These are phyloP conservation scores for Ramaria sp. DNA, from an alignment of 768 basidiomycete species.

Conservation along the genomic window DNA sequence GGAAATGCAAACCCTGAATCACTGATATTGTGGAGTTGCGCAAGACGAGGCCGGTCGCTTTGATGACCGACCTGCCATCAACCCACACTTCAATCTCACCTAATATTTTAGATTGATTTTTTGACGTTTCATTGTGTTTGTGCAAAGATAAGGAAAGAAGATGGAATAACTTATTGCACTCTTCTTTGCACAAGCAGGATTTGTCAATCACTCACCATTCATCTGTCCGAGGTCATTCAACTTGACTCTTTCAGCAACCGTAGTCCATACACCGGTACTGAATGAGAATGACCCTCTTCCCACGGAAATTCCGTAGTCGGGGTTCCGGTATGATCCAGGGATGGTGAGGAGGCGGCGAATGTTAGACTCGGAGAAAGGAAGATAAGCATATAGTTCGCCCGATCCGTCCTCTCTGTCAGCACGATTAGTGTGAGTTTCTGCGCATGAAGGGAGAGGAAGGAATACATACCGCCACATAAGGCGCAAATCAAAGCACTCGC, in stretches of 20 bases:
- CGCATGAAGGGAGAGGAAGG: background rate
- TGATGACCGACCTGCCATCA: slow-evolving; percentile 54
- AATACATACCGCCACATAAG: slow-evolving; percentile 52
- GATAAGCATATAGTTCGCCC: slow-evolving; percentile 66
- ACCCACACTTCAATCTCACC: slow-evolving; percentile 53
- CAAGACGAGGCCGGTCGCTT: slow-evolving; percentile 42
- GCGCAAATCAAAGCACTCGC: slow-evolving; percentile 50
- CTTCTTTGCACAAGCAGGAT: slow-evolving; percentile 3
- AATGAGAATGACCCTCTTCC: slow-evolving; percentile 62
- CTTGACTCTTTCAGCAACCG: slow-evolving; percentile 56
- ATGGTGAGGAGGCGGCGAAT: slow-evolving; percentile 26
- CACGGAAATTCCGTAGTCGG: slow-evolving; percentile 54
- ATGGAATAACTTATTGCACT: background rate
- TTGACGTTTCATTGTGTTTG: too few relatives aligned
- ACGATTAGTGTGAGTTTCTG: background rate
- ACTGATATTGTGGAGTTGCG: slow-evolving; percentile 35
- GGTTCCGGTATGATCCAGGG: slow-evolving; percentile 44
- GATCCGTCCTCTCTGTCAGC: slow-evolving; percentile 26
- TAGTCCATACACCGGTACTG: slow-evolving; percentile 52
- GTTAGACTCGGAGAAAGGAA: slow-evolving; percentile 30
- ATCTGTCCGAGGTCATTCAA: slow-evolving; percentile 61
- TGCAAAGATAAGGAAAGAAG: background rate
- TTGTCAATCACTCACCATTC: slow-evolving; percentile 37
- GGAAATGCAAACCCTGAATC: slow-evolving; percentile 59
- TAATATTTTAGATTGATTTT: background rate